These are phyloP conservation scores for Serendipita sp. DNA, from an alignment of 768 basidiomycete species.

Conservation along the genomic window DNA sequence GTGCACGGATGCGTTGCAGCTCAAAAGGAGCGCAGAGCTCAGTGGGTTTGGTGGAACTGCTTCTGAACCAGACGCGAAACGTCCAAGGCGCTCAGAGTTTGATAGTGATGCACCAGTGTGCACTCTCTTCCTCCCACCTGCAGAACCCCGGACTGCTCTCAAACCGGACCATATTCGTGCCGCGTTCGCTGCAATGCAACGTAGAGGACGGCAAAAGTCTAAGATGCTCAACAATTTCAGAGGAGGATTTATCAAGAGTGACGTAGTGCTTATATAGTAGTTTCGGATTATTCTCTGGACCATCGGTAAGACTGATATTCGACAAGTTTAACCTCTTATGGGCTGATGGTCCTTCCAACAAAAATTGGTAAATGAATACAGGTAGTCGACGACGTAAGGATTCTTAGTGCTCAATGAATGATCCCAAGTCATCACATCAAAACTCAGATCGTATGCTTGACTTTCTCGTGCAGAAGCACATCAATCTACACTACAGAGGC, in stretches of 20 bases:
- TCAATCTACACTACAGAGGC: too few species aligned
- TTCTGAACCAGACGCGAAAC: constrained; percentile 19
- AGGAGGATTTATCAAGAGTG: constrained; percentile 1
- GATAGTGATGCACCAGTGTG: constrained; percentile 46
- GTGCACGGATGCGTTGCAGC: constrained; percentile 70
- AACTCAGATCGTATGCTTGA: too few species aligned
- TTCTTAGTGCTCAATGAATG: too few species aligned
- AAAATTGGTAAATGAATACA: too few species aligned
- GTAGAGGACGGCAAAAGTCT: constrained; percentile 13
- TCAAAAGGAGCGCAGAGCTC: constrained; percentile 61
- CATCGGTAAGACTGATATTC: neutral
- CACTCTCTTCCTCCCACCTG: constrained; percentile 64
- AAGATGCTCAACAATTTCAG: constrained; percentile 1
- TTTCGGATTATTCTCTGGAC: neutral
- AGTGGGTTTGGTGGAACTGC: constrained; percentile 22
- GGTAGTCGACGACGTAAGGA: too few species aligned
- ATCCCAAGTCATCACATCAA: too few species aligned
- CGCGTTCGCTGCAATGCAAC: constrained; percentile 80
- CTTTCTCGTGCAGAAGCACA: too few species aligned
- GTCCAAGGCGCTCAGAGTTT: constrained; percentile 34
- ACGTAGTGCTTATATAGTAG: neutral
- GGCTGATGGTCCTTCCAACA: too few species aligned
- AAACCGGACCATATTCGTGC: constrained; percentile 79
- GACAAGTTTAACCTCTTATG: too few species aligned
- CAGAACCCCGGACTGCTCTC: constrained; percentile 62